A percentile compares a stretch with the other conserved stretches of the same genome.
These are phyloP conservation scores for Metschnikowia kofuensis DNA, from an alignment of 805 yeast genomes.

Conservation along the genomic window DNA sequence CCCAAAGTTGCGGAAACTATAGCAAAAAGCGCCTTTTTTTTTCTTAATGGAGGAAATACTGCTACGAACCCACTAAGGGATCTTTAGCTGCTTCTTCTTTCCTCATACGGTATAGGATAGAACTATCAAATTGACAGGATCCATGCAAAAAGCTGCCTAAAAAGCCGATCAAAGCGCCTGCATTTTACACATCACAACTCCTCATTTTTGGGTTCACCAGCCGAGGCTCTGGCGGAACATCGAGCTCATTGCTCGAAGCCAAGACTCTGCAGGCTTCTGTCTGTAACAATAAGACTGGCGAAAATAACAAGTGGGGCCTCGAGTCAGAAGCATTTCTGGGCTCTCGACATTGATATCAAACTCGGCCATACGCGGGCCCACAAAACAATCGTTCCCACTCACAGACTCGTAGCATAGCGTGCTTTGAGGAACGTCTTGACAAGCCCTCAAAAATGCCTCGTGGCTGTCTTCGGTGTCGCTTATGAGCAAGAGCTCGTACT, in stretches of 20 bases:
- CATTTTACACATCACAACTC: no score
- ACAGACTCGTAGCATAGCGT: background rate
- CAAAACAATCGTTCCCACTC: constrained; percentile 8
- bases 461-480: background rate
- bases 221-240: constrained; percentile 2
- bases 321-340: background rate
- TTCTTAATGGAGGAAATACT: no score
- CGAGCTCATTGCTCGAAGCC: background rate
- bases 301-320: constrained; percentile 7
- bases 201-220: background rate
- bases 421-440: background rate
- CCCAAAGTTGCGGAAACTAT: no score
- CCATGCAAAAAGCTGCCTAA: background rate
- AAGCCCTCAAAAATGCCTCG: constrained; percentile 3
- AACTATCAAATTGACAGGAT: no score
- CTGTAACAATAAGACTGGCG: constrained; percentile 1
- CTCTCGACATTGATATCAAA: constrained; percentile 6
- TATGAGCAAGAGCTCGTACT: constrained; percentile 11
- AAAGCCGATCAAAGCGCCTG: background rate
- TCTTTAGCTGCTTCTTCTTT: no score
- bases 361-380: constrained; percentile 7
- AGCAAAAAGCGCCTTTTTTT: no score
- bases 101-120: no score
- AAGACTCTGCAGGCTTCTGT: background rate
- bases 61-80: no score